Percentiles rank a stretch among this genome's conserved stretches.
phyloP scores from a whole-genome alignment of 371 early-diverging fungal genomes.

The Circinella minor region DNA sequence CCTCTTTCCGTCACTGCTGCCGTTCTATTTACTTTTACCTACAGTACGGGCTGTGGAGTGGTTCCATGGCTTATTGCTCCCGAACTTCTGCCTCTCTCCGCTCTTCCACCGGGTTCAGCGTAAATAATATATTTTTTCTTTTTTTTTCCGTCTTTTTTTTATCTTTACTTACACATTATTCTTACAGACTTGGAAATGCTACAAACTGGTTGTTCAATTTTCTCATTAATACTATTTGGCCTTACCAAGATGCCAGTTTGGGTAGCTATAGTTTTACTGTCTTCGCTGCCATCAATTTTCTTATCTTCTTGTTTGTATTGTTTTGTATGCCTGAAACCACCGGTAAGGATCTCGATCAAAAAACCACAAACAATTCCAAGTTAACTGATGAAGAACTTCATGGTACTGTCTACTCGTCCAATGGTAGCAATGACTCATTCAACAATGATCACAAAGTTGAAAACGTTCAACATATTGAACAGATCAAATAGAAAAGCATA shows the following conservation, averaged over 20 bases:
- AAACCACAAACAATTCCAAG: not conserved
- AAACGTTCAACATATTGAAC: not conserved
- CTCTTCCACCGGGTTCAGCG: conserved; percentile 49
- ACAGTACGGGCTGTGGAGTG: conserved; percentile 54
- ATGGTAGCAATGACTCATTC: not conserved
- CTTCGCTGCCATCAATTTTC: conserved; percentile 47
- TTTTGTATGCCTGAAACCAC: conserved; percentile 53
- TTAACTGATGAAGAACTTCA: not conserved
- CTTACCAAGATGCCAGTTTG: conserved; percentile 34
- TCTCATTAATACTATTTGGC: conserved; percentile 50
- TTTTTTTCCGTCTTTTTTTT: no score
- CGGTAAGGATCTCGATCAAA: conserved; percentile 39
- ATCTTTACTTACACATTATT: no score
- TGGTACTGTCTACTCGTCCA: not conserved
- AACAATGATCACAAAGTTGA: not conserved
- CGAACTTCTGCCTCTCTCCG: conserved; percentile 49
- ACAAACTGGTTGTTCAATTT: conserved; percentile 54
- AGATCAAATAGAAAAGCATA: not conserved
- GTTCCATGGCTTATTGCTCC: conserved; percentile 58
- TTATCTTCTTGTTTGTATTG: conserved; percentile 44
- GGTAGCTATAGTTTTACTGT: conserved; percentile 44
- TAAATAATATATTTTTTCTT: not conserved
- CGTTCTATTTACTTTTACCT: conserved; percentile 43
- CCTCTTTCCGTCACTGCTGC: conserved; percentile 44
- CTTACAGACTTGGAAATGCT: conserved; percentile 29